Evolutionary conservation across 164 flowering plant genomes (phyloP), one percentile per base, ranked within the genome.

Genomic region (Protea cynaroides): DNA sequence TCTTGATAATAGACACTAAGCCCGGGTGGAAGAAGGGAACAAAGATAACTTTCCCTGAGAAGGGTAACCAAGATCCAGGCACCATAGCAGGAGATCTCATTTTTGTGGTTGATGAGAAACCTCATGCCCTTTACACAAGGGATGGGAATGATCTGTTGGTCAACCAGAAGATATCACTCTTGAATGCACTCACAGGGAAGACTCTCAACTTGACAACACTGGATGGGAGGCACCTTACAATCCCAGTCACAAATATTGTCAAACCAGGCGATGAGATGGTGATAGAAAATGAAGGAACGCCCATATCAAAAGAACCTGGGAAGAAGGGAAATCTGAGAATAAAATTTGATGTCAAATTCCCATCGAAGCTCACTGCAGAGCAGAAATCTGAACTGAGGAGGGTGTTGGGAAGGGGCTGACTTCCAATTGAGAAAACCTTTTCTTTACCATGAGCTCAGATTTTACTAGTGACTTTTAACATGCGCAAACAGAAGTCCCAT

Each of bases 21-120:
- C 98, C 96, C 59, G 98, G 97, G 51, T 91, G 97, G 97, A 94
- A 91, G 80, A 91, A 87, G 74, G 98, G 98, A 53, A 93, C 98
- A 22, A 93, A 86, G 76, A 84, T 93, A 65, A 90, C 96, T 56
- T 94, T 91, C 65, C 93, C 96, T 0, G 91, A 87, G 79, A 94
- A 82, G 82, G 91, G 97, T 61, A 84, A 86, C 59, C 80, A 84
- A 61, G 90, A 76, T 66, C 89, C 83, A 23, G 87, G 90, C 49
- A 65, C 83, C 58, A 74, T 80, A 68, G 85, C 96, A 7, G 86
- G 96, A 18, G 98, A 94, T 78, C 76, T 91, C 53, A 70, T 88
- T 29, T 89, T 94, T 50, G 86, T 91, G 60, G 69, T 94, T 23
- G 96, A 89, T 65, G 97, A 91, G 85, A 91, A 84, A 71, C 91